These are phyloP conservation scores for Puccinia horiana DNA, from an alignment of 1,284 basidiomycete species.

Conservation along the genomic window DNA sequence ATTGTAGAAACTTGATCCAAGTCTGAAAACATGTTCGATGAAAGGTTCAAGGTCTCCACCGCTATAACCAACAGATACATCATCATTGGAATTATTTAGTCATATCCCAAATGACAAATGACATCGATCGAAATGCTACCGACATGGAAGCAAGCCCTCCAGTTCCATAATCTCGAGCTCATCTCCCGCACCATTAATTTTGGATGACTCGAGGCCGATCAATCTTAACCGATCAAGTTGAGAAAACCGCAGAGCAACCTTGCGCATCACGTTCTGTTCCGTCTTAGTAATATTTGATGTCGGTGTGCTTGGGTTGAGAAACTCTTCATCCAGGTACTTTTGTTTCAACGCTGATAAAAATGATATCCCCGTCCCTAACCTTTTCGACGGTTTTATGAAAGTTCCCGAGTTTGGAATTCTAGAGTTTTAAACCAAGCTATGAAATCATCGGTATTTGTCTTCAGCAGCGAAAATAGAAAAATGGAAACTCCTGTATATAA, in stretches of 20 bases:
- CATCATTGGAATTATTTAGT: background rate
- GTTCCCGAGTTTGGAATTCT: constrained; percentile 18
- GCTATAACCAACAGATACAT: background rate
- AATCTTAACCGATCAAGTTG: constrained; percentile 9
- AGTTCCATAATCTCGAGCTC: background rate
- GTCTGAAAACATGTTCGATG: constrained; percentile 19
- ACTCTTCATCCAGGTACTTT: constrained; percentile 8
- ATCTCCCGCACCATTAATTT: constrained; percentile 6
- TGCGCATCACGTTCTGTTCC: background rate
- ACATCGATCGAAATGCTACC: background rate
- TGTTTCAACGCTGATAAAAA: constrained; percentile 18
- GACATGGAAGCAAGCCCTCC: constrained; percentile 17
- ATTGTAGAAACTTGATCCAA: constrained; percentile 9
- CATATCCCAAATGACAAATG: background rate
- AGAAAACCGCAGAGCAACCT: constrained; percentile 8
- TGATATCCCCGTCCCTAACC: constrained; percentile 1
- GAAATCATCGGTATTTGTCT: background rate
- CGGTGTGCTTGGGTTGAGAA: background rate
- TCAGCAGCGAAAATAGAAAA: background rate
- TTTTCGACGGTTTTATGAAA: constrained; percentile 14
- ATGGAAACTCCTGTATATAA: background rate
- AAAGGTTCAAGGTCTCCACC: constrained; percentile 16
- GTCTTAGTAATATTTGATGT: background rate
- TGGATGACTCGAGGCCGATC: constrained; percentile 12
- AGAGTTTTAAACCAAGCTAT: background rate